Evolutionary conservation across 2,329 filamentous ascomycete species (phyloP).

Genomic region (Alternaria arborescens): DNA sequence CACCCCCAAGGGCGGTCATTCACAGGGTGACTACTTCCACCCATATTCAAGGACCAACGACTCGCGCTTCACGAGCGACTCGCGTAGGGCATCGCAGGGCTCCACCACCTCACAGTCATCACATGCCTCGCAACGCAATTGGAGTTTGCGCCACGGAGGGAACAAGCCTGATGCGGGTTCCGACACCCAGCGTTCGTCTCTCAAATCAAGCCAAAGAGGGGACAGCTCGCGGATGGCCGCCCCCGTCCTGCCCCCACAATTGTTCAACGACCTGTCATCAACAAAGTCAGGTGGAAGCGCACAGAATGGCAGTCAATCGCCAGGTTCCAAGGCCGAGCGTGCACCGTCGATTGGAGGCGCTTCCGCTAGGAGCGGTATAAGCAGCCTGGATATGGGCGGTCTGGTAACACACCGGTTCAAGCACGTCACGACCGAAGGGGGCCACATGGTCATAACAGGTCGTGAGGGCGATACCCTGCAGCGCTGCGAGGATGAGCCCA

Average conservation of each 20-base stretch:
- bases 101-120: conserved; percentile 44
- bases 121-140: conserved; percentile 31
- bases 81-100: conserved; percentile 38
- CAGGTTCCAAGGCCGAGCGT: conserved; percentile 32
- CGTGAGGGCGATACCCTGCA: conserved; percentile 75
- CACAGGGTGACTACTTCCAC: conserved; percentile 51
- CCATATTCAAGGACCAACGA: conserved; percentile 37
- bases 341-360: conserved; percentile 35
- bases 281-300: conserved; percentile 37
- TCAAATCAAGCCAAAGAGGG: conserved; percentile 6
- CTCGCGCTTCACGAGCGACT: conserved; percentile 28
- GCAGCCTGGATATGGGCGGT: conserved; percentile 53
- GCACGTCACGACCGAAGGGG: conserved; percentile 77
- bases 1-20: conserved; percentile 24
- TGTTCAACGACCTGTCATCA: conserved; percentile 50
- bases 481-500: conserved; percentile 89
- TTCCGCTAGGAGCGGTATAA: conserved; percentile 47
- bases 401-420: conserved; percentile 78
- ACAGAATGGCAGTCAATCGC: conserved; percentile 29
- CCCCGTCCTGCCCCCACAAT: conserved; percentile 36
- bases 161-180: conserved; percentile 16
- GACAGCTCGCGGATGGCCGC: conserved; percentile 21
- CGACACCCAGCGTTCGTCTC: conserved; percentile 5
- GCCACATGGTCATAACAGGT: conserved; percentile 84
- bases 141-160: conserved; percentile 10